Conservation (phyloP, 2,329 filamentous ascomycete species). For the Aspergillus pseudoviridinutans region DNA sequence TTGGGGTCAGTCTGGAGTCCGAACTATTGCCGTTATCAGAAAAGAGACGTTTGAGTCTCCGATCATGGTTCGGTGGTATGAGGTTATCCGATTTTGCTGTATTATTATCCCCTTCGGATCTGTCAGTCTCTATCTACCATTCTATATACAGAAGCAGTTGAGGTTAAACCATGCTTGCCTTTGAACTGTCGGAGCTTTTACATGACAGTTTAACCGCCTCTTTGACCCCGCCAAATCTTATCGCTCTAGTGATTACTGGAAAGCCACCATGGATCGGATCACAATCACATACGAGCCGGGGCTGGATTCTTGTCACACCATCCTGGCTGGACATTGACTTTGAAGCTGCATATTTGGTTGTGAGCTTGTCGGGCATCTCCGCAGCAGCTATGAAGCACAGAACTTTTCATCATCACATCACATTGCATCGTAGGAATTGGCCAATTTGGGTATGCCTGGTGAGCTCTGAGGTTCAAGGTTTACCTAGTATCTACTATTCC, state of each 20-base stretch:
- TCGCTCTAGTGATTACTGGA: background rate
- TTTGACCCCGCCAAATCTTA: background rate
- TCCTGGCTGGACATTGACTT: background rate
- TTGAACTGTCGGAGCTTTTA: background rate
- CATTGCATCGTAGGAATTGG: conserved; percentile 6
- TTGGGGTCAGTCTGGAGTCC: too few species aligned
- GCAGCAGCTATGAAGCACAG: background rate
- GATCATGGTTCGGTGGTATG: background rate
- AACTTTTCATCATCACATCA: conserved; percentile 12
- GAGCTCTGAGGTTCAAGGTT: too few species aligned
- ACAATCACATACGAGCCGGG: background rate
- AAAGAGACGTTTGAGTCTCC: background rate
- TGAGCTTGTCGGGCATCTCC: background rate
- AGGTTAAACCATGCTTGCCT: background rate
- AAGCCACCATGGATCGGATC: background rate
- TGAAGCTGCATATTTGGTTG: background rate
- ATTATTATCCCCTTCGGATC: background rate
- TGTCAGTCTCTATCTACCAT: background rate
- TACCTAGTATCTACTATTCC: too few species aligned
- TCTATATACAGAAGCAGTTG: background rate
- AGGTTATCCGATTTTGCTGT: background rate
- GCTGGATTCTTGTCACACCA: background rate
- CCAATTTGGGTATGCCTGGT: background rate
- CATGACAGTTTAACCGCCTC: background rate
- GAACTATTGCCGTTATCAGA: background rate